Base-by-base conservation (phyloP, 192 early-diverging fungal species). In the Funneliformis geosporum region DNA sequence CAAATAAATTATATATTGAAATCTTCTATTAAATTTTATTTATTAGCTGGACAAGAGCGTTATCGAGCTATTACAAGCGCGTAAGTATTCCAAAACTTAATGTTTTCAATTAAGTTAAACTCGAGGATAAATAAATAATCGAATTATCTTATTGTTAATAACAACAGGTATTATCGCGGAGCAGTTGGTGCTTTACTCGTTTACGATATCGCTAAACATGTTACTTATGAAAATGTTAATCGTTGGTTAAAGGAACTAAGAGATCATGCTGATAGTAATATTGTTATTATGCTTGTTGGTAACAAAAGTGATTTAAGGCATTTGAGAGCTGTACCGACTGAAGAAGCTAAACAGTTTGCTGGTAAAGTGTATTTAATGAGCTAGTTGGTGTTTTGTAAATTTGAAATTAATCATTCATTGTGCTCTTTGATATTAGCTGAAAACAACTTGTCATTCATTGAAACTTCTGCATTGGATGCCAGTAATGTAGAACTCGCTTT, bases 241-340 rank as follows among this genome's bases (percentile, higher is more conserved):
- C 94, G 96, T 69, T 99, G 98, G 98, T 89, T 99, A 75, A 98
- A 98, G 88, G 98, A 99, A 86, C 89, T 99, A 60, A 93, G 95
- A 64, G 96, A 98, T 86, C 96, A 98, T 83, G 96, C 96, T 62
- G 96, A 97, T 85, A 93, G 89, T 86, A 98, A 98, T 89, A 99
- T 99, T 91, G 95, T 96, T 38, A 98, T 98, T 66, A 98, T 98
- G 95, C 89, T 99, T 75, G 98, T 99, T 21, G 98, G 97, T 73
- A 99, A 99, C 90, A 99, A 99, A 94, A 95, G 92, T 82, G 98
- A 99, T 94, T 88, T 98, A 89, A 90, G 94, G 83, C 97, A 98
- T 84, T 87, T 97, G 78, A 89, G 97, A 64, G 96, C 97, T 11
- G 98, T 99, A 16, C 94, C 97, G 4, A 98, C 97, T 25, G 98